Percentiles rank a stretch among this genome's conserved stretches.
Evolutionary conservation across 2,329 filamentous ascomycete genomes (phyloP).

Genomic region (Alternaria longipes): DNA sequence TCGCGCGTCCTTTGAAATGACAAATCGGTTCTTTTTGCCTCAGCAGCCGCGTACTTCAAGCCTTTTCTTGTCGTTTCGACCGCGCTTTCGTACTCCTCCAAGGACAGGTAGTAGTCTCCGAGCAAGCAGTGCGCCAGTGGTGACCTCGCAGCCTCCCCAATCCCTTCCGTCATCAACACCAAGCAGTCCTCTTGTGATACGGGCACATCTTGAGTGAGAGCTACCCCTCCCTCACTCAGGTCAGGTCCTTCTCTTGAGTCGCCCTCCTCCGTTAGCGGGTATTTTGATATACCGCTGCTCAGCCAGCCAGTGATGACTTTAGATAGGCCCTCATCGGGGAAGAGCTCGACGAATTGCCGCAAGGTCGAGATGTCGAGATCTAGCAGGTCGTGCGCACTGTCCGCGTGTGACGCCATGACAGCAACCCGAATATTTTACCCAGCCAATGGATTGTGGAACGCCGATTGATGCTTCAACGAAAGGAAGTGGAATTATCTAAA

Average conservation of each 20-base stretch:
- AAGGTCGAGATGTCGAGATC: conserved; percentile 82
- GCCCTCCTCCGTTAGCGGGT: conserved; percentile 62
- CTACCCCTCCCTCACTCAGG: conserved; percentile 55
- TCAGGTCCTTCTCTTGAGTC: conserved; percentile 51
- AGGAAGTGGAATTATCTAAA: not conserved
- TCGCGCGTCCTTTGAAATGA: conserved; percentile 69
- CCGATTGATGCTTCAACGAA: conserved; percentile 1
- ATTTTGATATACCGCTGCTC: conserved; percentile 84
- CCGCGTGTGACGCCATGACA: conserved; percentile 46
- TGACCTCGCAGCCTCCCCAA: conserved; percentile 66
- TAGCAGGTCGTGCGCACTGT: conserved; percentile 52
- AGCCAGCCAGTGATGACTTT: conserved; percentile 85
- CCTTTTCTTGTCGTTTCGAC: conserved; percentile 83
- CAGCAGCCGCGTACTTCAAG: conserved; percentile 66
- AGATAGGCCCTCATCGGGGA: conserved; percentile 82
- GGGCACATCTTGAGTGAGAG: conserved; percentile 59
- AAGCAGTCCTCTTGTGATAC: conserved; percentile 81
- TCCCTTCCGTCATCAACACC: conserved; percentile 74
- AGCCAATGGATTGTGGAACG: conserved; percentile 10
- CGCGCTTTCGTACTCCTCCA: conserved; percentile 85
- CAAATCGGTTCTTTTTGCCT: conserved; percentile 74
- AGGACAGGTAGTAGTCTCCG: conserved; percentile 80
- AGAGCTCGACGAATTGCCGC: conserved; percentile 81
- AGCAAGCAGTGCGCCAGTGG: conserved; percentile 84
- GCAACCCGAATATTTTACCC: conserved; percentile 11